Evolutionary conservation across 2,329 filamentous ascomycete genomes (phyloP).

Genomic region (Cordyceps cicadae): DNA sequence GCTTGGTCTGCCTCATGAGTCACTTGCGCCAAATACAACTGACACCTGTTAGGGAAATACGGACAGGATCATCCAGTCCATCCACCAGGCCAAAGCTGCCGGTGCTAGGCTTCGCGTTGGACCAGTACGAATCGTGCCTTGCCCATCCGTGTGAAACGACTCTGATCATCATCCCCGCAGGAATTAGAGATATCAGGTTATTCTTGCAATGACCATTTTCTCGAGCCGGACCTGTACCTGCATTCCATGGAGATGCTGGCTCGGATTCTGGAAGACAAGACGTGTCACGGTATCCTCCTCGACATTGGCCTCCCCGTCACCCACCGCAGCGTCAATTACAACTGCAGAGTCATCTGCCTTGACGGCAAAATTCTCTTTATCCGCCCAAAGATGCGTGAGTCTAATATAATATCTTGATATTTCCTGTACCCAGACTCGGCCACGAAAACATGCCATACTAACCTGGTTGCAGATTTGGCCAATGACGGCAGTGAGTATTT

Average conservation of each 20-base stretch:
- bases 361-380: conserved; percentile 20
- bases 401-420: too few species aligned
- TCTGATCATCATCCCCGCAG: too few species aligned
- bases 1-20: too few species aligned
- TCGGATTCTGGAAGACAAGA: conserved; percentile 24
- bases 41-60: too few species aligned
- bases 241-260: conserved; percentile 26
- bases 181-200: conserved; percentile 31
- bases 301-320: conserved; percentile 21
- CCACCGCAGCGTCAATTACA: conserved; percentile 30
- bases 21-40: too few species aligned
- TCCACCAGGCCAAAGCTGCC: conserved; percentile 48
- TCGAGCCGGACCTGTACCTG: conserved; percentile 25
- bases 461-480: conserved; percentile 16
- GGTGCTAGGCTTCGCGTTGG: conserved; percentile 56
- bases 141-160: too few species aligned
- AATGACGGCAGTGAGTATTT: conserved; percentile 22
- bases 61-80: conserved; percentile 48
- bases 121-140: conserved; percentile 25
- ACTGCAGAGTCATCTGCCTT: conserved; percentile 28
- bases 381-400: conserved; percentile 16
- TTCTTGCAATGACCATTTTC: conserved; percentile 25
- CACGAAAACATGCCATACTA: too few species aligned
- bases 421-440: too few species aligned
- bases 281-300: conserved; percentile 23